A percentile compares a stretch with the other conserved stretches of the same genome.
Evolutionary conservation across 2,329 filamentous ascomycete species (phyloP).

Genomic region (Trichoderma sp.): DNA sequence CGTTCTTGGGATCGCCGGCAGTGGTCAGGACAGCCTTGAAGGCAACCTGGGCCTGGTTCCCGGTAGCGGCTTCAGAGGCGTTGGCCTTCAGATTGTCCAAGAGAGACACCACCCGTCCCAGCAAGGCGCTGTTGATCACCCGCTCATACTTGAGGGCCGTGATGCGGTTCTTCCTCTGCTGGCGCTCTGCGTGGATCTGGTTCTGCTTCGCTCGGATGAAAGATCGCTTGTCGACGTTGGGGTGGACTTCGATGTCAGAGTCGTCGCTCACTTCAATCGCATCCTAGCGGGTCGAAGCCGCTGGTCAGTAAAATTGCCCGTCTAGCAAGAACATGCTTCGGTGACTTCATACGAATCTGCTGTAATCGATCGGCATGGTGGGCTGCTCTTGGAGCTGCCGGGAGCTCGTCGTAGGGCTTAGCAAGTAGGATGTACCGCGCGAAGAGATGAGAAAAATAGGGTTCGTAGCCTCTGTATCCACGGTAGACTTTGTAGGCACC

Average conservation of each 20-base stretch:
- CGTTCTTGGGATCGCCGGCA: constrained; percentile 69
- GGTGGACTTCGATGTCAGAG: constrained; percentile 96
- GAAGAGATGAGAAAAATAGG: neutral
- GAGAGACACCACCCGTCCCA: constrained; percentile 79
- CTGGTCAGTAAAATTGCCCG: constrained; percentile 3
- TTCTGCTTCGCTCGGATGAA: constrained; percentile 98
- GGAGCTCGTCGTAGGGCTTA: neutral
- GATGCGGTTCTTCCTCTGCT: constrained; percentile 84
- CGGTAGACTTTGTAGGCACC: neutral
- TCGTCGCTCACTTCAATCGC: constrained; percentile 96
- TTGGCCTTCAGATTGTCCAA: constrained; percentile 74
- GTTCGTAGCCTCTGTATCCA: neutral
- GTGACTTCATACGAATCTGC: constrained; percentile 62
- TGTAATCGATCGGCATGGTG: constrained; percentile 59
- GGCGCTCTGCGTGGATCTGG: constrained; percentile 91
- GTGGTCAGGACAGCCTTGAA: constrained; percentile 89
- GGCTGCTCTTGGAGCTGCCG: constrained; percentile 16
- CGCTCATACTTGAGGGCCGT: constrained; percentile 90
- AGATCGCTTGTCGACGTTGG: constrained; percentile 96
- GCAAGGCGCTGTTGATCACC: constrained; percentile 87
- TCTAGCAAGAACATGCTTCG: neutral
- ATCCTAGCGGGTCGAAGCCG: constrained; percentile 56
- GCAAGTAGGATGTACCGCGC: neutral
- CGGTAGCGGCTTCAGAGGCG: constrained; percentile 64
- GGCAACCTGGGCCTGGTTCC: constrained; percentile 76